Conservation (phyloP, 148 eudicot genomes). For the Nepenthes gracilis region DNA sequence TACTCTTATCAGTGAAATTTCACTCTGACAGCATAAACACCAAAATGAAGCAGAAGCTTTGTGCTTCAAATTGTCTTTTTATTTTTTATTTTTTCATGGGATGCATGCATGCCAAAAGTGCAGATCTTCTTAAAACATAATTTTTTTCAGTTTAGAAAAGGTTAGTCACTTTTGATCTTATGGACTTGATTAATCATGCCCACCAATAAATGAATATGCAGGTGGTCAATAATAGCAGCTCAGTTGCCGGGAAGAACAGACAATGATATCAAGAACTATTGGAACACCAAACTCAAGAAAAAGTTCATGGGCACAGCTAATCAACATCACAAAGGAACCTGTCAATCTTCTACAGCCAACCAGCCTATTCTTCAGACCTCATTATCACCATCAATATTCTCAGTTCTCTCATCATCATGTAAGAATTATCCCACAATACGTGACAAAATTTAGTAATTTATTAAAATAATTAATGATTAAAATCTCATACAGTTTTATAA, state of each 20-base stretch:
- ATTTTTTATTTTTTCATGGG: neutral
- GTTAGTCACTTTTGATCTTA: neutral
- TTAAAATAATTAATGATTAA: too few relatives aligned
- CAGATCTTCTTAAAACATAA: neutral
- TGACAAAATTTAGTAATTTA: too few relatives aligned
- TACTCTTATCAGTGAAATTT: too few relatives aligned
- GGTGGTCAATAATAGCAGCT: conserved; percentile 84
- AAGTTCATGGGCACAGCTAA: conserved; percentile 28
- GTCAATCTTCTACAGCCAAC: neutral
- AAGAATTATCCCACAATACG: neutral
- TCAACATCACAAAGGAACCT: conserved; percentile 7
- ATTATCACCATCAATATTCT: neutral
- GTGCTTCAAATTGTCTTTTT: neutral
- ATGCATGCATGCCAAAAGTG: neutral
- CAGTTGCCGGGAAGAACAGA: conserved; percentile 74
- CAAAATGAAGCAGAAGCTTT: neutral
- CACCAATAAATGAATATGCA: conserved; percentile 11
- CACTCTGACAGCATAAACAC: neutral
- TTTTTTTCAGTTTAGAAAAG: neutral
- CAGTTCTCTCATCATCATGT: neutral
- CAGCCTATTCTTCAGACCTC: conserved; percentile 4
- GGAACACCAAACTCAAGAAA: conserved; percentile 83
- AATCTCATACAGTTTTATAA: too few relatives aligned
- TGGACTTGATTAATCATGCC: neutral
- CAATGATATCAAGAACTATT: conserved; percentile 71